A percentile compares a stretch with the other conserved stretches of the same genome.
phyloP scores from a whole-genome alignment of 768 basidiomycete genomes.

The Amylocystis lapponica region DNA sequence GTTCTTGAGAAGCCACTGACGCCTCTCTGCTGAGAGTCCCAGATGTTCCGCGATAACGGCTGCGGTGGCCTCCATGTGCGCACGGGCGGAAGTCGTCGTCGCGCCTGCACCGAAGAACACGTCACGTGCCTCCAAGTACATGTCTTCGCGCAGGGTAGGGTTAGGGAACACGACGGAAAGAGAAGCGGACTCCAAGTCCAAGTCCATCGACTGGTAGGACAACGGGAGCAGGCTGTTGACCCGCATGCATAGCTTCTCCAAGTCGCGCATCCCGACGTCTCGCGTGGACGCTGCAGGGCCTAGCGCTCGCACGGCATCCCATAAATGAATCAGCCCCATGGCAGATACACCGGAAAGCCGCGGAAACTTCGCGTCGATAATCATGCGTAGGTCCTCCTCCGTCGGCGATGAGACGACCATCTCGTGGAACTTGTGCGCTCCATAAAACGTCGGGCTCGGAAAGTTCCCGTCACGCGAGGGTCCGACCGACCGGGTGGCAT shows the following conservation, averaged over 20 bases:
- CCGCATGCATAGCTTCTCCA: constrained; percentile 79
- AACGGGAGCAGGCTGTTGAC: constrained; percentile 56
- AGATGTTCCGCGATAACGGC: constrained; percentile 53
- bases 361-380: constrained; percentile 64
- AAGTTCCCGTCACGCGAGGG: constrained; percentile 44
- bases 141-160: constrained; percentile 75
- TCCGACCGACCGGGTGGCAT: constrained; percentile 75
- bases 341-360: constrained; percentile 46
- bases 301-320: constrained; percentile 53
- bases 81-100: constrained; percentile 45
- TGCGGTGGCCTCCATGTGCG: constrained; percentile 46
- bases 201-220: constrained; percentile 38
- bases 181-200: constrained; percentile 25
- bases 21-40: constrained; percentile 62
- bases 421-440: constrained; percentile 79
- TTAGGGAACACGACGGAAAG: constrained; percentile 57
- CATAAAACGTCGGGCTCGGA: constrained; percentile 68
- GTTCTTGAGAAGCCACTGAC: constrained; percentile 61
- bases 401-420: constrained; percentile 58
- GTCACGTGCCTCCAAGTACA: constrained; percentile 84
- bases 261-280: constrained; percentile 69
- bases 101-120: constrained; percentile 80
- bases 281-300: constrained; percentile 48
- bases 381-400: constrained; percentile 58
- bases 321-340: constrained; percentile 55